phyloP scores from a whole-genome alignment of 331 rosid species.

The Acacia pycnantha region DNA sequence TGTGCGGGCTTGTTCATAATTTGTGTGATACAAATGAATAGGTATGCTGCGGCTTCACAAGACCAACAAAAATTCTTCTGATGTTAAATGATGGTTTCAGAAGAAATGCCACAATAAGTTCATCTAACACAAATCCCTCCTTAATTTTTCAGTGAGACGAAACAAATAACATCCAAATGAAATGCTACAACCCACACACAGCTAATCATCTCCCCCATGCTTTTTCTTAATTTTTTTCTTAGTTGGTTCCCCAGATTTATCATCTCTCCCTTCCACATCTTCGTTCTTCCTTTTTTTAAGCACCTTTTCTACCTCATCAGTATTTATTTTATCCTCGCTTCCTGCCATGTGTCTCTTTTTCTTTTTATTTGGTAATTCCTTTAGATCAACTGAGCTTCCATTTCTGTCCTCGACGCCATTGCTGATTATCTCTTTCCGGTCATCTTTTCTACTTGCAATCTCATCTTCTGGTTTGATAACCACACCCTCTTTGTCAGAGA shows the following conservation, averaged over 20 bases:
- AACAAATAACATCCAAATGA: conserved; percentile 5
- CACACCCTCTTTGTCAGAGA: neutral
- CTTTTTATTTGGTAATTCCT: neutral
- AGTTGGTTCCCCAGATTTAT: neutral
- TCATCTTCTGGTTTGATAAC: neutral
- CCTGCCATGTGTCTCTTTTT: conserved; percentile 22
- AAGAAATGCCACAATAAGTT: neutral
- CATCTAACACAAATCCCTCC: conserved; percentile 19
- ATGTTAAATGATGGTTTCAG: neutral
- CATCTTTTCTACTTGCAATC: neutral
- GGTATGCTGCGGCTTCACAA: neutral
- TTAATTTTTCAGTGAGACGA: neutral
- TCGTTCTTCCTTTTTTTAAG: conserved; percentile 28
- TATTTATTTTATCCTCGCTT: neutral
- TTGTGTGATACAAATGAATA: neutral
- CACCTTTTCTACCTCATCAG: conserved; percentile 25
- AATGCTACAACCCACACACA: neutral
- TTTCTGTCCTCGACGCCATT: neutral
- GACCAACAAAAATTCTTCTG: neutral
- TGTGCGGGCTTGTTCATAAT: neutral
- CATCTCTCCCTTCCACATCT: neutral
- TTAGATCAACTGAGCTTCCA: conserved; percentile 6
- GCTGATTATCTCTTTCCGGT: neutral
- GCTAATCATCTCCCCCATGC: conserved; percentile 3
- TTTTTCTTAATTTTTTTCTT: conserved; percentile 37